Evolutionary conservation across 1,284 basidiomycete genomes (phyloP), one percentile per base, ranked within the genome.

Genomic region (Cutaneotrichosporon sp.): DNA sequence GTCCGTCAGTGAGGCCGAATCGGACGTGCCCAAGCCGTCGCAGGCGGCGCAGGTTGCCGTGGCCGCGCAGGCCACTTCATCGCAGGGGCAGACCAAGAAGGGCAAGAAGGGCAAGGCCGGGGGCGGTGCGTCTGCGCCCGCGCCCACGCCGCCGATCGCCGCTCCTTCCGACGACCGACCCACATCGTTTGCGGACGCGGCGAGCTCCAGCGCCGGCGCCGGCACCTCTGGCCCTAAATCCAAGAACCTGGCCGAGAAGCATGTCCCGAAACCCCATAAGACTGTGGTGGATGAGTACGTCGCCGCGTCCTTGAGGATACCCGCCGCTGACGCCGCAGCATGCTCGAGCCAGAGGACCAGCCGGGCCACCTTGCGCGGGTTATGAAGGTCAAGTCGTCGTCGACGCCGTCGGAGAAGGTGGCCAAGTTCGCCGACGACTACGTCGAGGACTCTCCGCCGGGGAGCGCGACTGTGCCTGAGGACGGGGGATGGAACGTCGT

Each of bases 221-320:
- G 3, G 18, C 18, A 9, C 14, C 39, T 12, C 10, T 38, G 39
- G 14, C 15, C 9, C 43, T 2, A 69, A 69, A 53, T 65, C 65
- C 37, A 72, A 67, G 59, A 63, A 64, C 8, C 59, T 74, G 3
- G 69, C 70, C 0, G 67, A 74, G 60, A 72, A 64, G 62, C 56
- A 70, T 4, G 58, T 66, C 7, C 65, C 70, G 7, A 69, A 74
- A 54, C 59, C 66, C 13, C 58, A 62, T 44, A 71, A 72, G 58
- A 69, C 69, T 18, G 68, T 64, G 40, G 72, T 72, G 8, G 72
- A 74, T 58, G 72, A 74, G 72, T 74, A 53, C 62, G 72, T 63
- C 1, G 13, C 42, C 4, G 30, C 15, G n/a, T 7, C 8, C 12
- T 3, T 9, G 5, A 21, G 20, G 12, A 12, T 8, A n/a, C n/a